Evolutionary conservation across 192 early-diverging fungal genomes (phyloP).

Genomic region (Chytriomyces confervae): DNA sequence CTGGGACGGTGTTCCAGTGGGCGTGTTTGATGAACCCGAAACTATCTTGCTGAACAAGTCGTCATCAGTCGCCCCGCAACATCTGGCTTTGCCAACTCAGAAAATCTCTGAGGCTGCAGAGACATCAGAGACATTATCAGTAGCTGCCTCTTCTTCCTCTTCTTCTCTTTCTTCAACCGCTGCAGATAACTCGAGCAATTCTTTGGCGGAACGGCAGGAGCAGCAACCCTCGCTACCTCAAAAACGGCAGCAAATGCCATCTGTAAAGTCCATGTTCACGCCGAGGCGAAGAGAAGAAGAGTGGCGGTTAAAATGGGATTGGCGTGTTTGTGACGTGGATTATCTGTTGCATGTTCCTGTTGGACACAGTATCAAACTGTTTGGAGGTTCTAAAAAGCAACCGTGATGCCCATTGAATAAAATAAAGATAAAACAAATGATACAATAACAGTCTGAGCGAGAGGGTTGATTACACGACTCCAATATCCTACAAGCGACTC

Average conservation of each 20-base stretch:
- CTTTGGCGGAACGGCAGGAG: background rate
- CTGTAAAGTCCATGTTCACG: background rate
- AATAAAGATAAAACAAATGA: too few species aligned
- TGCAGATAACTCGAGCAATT: background rate
- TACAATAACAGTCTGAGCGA: too few species aligned
- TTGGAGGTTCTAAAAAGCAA: background rate
- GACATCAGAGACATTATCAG: background rate
- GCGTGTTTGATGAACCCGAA: background rate
- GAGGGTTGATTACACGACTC: too few species aligned
- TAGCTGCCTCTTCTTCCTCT: background rate
- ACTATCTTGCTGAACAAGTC: background rate
- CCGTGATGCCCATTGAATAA: too few species aligned
- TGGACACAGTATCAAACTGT: constrained; percentile 20
- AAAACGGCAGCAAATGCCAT: background rate
- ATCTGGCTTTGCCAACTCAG: background rate
- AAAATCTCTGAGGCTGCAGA: background rate
- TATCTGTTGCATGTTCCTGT: constrained; percentile 14
- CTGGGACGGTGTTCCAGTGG: background rate
- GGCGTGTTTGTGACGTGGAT: constrained; percentile 31
- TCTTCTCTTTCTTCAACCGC: constrained; percentile 1
- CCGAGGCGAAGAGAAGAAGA: constrained; percentile 9
- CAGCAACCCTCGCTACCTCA: background rate
- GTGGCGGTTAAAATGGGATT: constrained; percentile 30
- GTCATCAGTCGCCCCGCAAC: background rate
- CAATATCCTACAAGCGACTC: too few species aligned